phyloP scores from a whole-genome alignment of 352 stramenopile genomes.

The Phytophthora cactorum region DNA sequence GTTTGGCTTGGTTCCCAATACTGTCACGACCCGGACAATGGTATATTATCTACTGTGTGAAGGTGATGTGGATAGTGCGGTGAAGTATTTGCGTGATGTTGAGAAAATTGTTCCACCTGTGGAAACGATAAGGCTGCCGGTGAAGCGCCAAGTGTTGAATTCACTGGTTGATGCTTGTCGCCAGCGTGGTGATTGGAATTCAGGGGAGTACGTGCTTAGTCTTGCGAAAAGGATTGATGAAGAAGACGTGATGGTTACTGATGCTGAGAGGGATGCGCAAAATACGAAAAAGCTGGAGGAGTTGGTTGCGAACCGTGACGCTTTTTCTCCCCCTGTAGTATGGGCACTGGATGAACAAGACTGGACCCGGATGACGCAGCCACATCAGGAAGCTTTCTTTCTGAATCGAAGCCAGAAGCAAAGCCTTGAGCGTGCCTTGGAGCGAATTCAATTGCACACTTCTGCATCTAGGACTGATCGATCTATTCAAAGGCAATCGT shows the following conservation, averaged over 20 bases:
- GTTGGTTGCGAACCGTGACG: slow-evolving; percentile 28
- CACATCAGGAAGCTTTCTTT: slow-evolving; percentile 24
- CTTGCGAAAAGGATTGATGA: slow-evolving; percentile 15
- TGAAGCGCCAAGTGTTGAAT: slow-evolving; percentile 40
- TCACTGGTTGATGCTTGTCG: slow-evolving; percentile 60
- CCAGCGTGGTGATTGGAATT: slow-evolving; percentile 47
- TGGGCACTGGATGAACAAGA: slow-evolving; percentile 31
- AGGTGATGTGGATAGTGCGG: slow-evolving; percentile 22
- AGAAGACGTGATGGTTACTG: neutral
- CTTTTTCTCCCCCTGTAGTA: slow-evolving; percentile 23
- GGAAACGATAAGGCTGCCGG: slow-evolving; percentile 12
- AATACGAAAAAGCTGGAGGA: slow-evolving; percentile 15
- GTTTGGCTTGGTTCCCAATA: slow-evolving; percentile 47
- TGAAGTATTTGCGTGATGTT: slow-evolving; percentile 38
- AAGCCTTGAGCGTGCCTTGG: slow-evolving; percentile 30
- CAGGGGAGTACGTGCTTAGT: slow-evolving; percentile 22
- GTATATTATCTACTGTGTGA: slow-evolving; percentile 55
- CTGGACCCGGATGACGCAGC: slow-evolving; percentile 24
- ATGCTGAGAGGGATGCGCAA: slow-evolving; percentile 6
- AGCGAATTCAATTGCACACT: slow-evolving; percentile 15
- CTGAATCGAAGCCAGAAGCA: slow-evolving; percentile 24
- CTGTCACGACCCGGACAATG: slow-evolving; percentile 52
- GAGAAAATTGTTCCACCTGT: slow-evolving; percentile 17
- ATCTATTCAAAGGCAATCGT: slow-evolving; percentile 27
- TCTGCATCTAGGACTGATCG: neutral